Evolutionary conservation across 352 stramenopile genomes (phyloP).

Genomic region (Phytophthora pistaciae): DNA sequence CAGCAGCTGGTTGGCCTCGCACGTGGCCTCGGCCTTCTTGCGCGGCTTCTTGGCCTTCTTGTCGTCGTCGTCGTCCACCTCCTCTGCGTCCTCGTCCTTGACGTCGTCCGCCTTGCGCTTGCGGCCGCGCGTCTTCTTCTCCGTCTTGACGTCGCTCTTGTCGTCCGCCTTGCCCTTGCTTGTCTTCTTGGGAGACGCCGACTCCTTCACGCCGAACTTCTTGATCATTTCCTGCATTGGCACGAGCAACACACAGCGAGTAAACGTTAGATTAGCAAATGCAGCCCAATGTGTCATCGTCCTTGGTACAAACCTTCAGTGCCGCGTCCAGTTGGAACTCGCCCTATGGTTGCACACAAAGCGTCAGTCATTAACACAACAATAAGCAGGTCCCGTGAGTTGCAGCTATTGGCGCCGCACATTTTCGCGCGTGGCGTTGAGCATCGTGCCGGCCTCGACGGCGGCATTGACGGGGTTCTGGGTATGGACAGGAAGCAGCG

Average conservation of each 20-base stretch:
- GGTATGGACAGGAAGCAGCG: background rate
- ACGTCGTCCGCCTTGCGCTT: constrained; percentile 39
- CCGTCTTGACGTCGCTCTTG: constrained; percentile 31
- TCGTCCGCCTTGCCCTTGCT: constrained; percentile 32
- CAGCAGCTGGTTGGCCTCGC: constrained; percentile 75
- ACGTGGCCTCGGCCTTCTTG: constrained; percentile 63
- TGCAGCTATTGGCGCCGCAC: constrained; percentile 34
- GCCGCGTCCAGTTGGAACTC: constrained; percentile 81
- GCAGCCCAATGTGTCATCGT: no score
- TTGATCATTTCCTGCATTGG: constrained; percentile 72
- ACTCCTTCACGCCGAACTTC: constrained; percentile 76
- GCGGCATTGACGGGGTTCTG: constrained; percentile 84
- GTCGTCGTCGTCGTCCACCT: constrained; percentile 54
- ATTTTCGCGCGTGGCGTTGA: constrained; percentile 85
- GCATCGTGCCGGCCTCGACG: constrained; percentile 84
- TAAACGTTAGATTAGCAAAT: background rate
- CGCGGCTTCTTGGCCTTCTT: constrained; percentile 62
- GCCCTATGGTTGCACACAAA: constrained; percentile 40
- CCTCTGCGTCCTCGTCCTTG: constrained; percentile 37
- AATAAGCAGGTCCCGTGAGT: background rate
- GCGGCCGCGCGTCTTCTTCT: constrained; percentile 37
- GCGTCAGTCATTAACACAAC: constrained; percentile 1
- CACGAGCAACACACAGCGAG: background rate
- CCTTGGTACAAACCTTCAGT: constrained; percentile 47
- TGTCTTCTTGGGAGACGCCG: constrained; percentile 46